A percentile compares a stretch with the other conserved stretches of the same genome.
Evolutionary conservation across 2,329 filamentous ascomycete species (phyloP).

Genomic region (Hymenoscyphus fructigenus): DNA sequence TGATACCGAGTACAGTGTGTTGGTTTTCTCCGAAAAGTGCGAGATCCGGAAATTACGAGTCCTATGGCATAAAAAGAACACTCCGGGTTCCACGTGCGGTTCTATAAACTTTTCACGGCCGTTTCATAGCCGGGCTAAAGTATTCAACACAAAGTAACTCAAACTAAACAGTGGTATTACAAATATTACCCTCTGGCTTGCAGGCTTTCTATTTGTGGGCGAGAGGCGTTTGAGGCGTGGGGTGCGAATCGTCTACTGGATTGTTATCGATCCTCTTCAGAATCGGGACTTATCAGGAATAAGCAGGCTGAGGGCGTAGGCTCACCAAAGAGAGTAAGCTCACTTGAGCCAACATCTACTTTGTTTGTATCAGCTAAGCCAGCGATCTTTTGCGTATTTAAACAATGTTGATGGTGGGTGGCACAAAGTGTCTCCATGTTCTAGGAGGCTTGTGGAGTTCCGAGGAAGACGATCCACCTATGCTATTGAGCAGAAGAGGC

Average conservation of each 20-base stretch:
- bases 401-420: background rate
- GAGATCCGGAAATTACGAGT: slow-evolving; percentile 4
- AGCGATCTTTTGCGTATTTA: background rate
- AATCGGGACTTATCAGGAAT: slow-evolving; percentile 1
- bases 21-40: background rate
- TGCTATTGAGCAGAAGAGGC: background rate
- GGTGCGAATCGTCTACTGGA: slow-evolving; percentile 1
- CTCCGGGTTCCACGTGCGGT: background rate
- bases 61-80: background rate
- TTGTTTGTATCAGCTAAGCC: background rate
- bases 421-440: background rate
- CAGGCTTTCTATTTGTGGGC: background rate
- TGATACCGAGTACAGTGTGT: background rate
- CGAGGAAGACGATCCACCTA: background rate
- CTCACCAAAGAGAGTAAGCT: slow-evolving; percentile 1
- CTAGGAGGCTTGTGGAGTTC: background rate
- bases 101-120: background rate
- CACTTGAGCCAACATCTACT: background rate
- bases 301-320: background rate
- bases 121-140: background rate
- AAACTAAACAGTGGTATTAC: background rate
- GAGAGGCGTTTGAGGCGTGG: background rate
- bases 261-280: background rate
- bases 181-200: background rate
- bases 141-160: background rate